Percentiles rank a stretch among this genome's conserved stretches.
phyloP scores from a whole-genome alignment of 2,329 filamentous ascomycete genomes.

The Incumbomyces lentus region DNA sequence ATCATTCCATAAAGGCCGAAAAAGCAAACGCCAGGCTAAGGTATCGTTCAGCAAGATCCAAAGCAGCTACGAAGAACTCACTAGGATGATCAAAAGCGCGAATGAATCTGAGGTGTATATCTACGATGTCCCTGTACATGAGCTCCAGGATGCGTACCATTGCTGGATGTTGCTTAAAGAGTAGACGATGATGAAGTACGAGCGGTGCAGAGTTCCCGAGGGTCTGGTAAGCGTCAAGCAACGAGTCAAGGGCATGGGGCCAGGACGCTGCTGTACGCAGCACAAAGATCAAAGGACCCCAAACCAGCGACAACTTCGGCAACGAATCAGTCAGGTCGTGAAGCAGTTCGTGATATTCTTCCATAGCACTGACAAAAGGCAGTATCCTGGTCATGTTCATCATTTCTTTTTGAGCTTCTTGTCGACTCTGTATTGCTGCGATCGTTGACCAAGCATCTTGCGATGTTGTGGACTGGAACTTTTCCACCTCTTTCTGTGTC shows the following conservation, averaged over 20 bases:
- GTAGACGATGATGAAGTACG: too few species aligned
- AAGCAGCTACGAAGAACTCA: too few species aligned
- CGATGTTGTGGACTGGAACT: too few species aligned
- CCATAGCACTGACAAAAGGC: slow-evolving; percentile 21
- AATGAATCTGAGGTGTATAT: too few species aligned
- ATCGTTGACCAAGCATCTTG: slow-evolving; percentile 3
- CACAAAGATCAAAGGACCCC: slow-evolving; percentile 21
- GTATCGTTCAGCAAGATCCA: too few species aligned
- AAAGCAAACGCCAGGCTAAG: slow-evolving; percentile 24
- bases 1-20: slow-evolving; percentile 21
- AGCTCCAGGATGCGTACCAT: too few species aligned
- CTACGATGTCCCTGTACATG: too few species aligned
- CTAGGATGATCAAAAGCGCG: too few species aligned
- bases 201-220: slow-evolving; percentile 21
- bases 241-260: slow-evolving; percentile 11
- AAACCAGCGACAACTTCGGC: slow-evolving; percentile 21
- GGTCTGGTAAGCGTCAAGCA: slow-evolving; percentile 16
- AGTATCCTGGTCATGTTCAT: slow-evolving; percentile 18
- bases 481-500: too few species aligned
- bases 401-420: slow-evolving; percentile 6
- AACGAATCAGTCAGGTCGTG: slow-evolving; percentile 16
- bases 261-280: slow-evolving; percentile 12
- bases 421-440: slow-evolving; percentile 7
- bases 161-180: too few species aligned
- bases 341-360: slow-evolving; percentile 20